Evolutionary conservation across 2,329 filamentous ascomycete genomes (phyloP), one percentile per base, ranked within the genome.

Genomic region (Chaetomium sp.): DNA sequence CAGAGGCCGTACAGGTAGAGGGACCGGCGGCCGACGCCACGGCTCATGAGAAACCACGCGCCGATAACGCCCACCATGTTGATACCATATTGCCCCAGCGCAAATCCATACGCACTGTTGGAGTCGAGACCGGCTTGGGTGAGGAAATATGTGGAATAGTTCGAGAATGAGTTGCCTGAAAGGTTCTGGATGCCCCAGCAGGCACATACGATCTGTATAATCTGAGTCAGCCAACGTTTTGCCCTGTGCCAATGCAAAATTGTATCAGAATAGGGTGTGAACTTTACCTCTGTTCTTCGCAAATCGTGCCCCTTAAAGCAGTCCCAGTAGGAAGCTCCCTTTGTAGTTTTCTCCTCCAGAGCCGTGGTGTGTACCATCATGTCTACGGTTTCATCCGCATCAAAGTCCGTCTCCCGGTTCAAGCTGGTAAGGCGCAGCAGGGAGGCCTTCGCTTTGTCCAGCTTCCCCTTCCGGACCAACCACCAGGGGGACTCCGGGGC

Each of bases 321-420:
- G 70, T 95, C 90, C 64, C 81, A 71, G 70, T 94, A 95, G 52
- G 78, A 84, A 5, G 88, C 82, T 35, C 89, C 89, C 6, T 75
- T 73, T 4, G 88, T 91, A 52, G 90, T 87, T 70, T 81, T 79
- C 66, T 88, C 79, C 69, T 95, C 91, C 9, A 95, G 75, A 0
- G 87, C 86, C 0, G 88, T 91, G 0, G 90, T 96, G 67, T 95
- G 89, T 1, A 90, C 83, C 88, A 96, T 95, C 89, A 95, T 95
- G 64, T 88, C 85, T 49, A 95, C 78, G 0, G 89, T 94, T 72
- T 94, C 89, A 59, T 95, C 87, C 9, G 87, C 81, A 65, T 95
- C 82, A 64, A 94, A 91, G 58, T 86, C 80, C 0, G 82, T 85
- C 58, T 89, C 85, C 53, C 76, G 75, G 60, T 83, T 74, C 11